Evolutionary conservation across 257 asterid species (phyloP).

Genomic region (Petunia axillaris): DNA sequence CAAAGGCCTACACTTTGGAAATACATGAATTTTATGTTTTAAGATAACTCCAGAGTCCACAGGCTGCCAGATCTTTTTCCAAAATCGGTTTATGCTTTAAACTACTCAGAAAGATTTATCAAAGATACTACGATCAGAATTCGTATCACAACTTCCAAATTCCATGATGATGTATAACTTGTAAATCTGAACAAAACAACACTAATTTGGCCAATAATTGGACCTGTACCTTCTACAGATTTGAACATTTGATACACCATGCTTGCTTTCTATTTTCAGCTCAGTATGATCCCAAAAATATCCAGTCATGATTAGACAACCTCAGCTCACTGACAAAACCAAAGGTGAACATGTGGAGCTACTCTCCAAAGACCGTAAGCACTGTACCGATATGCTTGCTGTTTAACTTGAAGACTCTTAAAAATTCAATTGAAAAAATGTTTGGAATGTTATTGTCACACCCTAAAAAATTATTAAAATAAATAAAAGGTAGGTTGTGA

Average conservation of each 20-base stretch:
- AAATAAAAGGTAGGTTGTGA: no score
- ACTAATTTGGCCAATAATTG: slow-evolving; percentile 4
- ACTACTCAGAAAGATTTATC: slow-evolving; percentile 6
- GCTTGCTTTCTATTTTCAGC: background rate
- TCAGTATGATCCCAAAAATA: background rate
- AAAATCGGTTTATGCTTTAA: background rate
- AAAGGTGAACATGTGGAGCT: no score
- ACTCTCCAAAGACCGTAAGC: no score
- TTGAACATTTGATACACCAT: background rate
- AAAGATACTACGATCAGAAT: background rate
- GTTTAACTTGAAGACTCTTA: no score
- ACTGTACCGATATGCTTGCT: no score
- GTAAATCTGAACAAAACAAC: background rate
- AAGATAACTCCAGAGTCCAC: background rate
- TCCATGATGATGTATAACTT: background rate
- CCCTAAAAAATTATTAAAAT: no score
- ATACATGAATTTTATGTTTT: background rate
- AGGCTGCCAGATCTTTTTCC: background rate
- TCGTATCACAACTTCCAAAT: slow-evolving; percentile 1
- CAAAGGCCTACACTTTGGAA: background rate
- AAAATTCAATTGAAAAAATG: no score
- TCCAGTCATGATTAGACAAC: background rate
- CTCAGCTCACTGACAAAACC: no score
- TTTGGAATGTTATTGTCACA: no score
- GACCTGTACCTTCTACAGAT: background rate